Conservation (phyloP, 495 filamentous ascomycete species). For the Melanomma pulvis-pyrius region DNA sequence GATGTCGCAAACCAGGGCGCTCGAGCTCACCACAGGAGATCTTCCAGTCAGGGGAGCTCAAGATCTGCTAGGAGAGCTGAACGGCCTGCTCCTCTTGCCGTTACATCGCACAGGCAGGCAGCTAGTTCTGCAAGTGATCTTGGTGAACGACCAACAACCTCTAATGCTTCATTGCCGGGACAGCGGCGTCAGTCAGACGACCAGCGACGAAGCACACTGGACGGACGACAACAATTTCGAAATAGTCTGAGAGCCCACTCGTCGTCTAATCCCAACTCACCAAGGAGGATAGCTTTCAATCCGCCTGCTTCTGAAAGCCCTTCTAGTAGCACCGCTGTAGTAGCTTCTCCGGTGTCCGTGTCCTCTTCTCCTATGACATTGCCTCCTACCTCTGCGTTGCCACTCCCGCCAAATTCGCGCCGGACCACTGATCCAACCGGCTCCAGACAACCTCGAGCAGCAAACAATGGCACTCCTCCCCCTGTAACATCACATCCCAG, state of each 20-base stretch:
- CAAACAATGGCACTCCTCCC: constrained; percentile 25
- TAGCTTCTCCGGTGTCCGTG: constrained; percentile 19
- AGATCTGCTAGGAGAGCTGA: constrained; percentile 31
- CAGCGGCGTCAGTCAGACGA: constrained; percentile 39
- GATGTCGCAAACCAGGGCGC: constrained; percentile 49
- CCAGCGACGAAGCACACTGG: constrained; percentile 55
- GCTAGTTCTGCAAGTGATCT: constrained; percentile 65
- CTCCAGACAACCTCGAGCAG: constrained; percentile 15
- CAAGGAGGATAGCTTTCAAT: constrained; percentile 32
- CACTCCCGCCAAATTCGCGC: constrained; percentile 19
- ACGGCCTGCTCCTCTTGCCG: constrained; percentile 13
- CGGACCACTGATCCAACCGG: constrained; percentile 34
- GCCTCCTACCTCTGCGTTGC: background rate
- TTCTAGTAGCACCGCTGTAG: constrained; percentile 11
- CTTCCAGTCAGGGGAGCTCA: constrained; percentile 54
- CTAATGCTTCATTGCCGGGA: constrained; percentile 27
- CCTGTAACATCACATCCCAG: constrained; percentile 2
- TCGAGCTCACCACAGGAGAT: constrained; percentile 51
- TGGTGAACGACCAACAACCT: constrained; percentile 48
- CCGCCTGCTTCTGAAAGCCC: constrained; percentile 25
- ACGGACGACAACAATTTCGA: constrained; percentile 37
- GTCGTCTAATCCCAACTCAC: constrained; percentile 34
- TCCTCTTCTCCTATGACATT: background rate
- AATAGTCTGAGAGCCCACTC: constrained; percentile 24
- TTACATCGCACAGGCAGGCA: constrained; percentile 45